Evolutionary conservation across 805 yeast species (phyloP), one percentile per base, ranked within the genome.

Genomic region (Starmerella ratchasimensis): DNA sequence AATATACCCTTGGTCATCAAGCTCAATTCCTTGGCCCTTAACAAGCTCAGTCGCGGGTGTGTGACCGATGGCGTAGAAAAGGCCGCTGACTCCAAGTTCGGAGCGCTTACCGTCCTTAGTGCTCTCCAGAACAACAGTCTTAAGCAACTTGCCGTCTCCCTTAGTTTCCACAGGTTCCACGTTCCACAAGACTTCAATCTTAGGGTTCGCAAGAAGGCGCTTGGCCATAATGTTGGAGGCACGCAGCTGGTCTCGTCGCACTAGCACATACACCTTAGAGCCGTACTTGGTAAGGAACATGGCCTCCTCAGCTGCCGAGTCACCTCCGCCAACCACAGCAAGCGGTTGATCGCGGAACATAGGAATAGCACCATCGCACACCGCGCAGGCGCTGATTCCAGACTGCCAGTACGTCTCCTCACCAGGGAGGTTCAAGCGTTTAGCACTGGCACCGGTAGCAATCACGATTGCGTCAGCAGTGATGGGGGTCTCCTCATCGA

Each of bases 281-380:
- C 94, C 99, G 63, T 90, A 90, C 63, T 90, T 90, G 54, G 99
- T 90, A 60, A 90, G 71, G 65, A 90, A 90, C 49, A 81, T 67
- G 23, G 99, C 98, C 67, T 90, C 99, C 67, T 90, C 99, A 63
- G 97, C 93, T 15, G 99, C 99, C 50, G 96, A 84, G 64, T 90
- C 99, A 61, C 99, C 99, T 50, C 99, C 99, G 43, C 99, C 99
- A 50, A 90, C 68, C 41, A 90, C 99, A 19, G 95, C 97, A 59
- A 90, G 72, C 28, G 98, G 97, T 64, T 84, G 80, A 70, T 90
- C 80, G 71, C 97, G 81, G 69, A 90, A 90, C 53, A 90, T 86
- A 52, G 99, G 99, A 34, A 90, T 93, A 24, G 99, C 99, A 63
- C 99, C 99, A 60, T 90, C 99, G 67, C 99, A 90, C 45, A 90